Base-by-base conservation (phyloP, 805 yeast species). In the Limtongozyma cylindracea region DNA sequence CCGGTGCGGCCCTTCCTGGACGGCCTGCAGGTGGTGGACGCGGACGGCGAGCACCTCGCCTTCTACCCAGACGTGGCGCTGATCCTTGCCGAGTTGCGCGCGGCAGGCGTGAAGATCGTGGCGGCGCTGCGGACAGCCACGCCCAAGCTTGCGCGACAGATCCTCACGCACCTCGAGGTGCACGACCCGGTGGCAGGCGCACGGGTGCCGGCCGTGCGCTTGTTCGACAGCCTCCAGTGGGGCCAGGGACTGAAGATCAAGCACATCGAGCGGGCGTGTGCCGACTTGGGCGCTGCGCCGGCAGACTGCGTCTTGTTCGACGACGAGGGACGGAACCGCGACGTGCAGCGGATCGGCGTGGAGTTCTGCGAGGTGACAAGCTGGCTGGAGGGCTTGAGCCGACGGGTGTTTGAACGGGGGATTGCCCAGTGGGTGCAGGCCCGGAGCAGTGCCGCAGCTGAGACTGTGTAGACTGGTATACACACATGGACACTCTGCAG, bases 71-170 rank as follows among this genome's bases (percentile, higher is more conserved):
- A 78, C 30, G 84, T 78, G 11, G 65, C 62, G 8, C 53, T 47
- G 9, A 69, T 78, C 7, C 43, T 78, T 10, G 33, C 38, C 8
- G 68, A 62, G 24, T 42, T 78, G 24, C 41, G 43, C 15, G 43
- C 43, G 1, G 43, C 61, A 11, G 41, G 44, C 3, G 65, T 68
- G 6, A 43, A 39, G 16, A 53, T 74, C 2, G 55, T 70, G 14
- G 65, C 70, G 3, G 93, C 93, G 0, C 69, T 84, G 13, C 50
- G 92, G 31, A 78, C 94, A 1, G 61, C 62, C 27, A 61, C 77
- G 1, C 91, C 92, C 0, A 50, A 57, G n/a, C 47, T 71, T n/a
- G 93, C 93, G 2, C 51, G 52, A 29, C 60, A 63, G 24, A 41
- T 78, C 35, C 43, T 77, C 23, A 47, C 53, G 6, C 39, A 54